Evolutionary conservation across 345 rosid genomes (phyloP), one percentile per base, ranked within the genome.

Genomic region (Xanthoceras sorbifolium): DNA sequence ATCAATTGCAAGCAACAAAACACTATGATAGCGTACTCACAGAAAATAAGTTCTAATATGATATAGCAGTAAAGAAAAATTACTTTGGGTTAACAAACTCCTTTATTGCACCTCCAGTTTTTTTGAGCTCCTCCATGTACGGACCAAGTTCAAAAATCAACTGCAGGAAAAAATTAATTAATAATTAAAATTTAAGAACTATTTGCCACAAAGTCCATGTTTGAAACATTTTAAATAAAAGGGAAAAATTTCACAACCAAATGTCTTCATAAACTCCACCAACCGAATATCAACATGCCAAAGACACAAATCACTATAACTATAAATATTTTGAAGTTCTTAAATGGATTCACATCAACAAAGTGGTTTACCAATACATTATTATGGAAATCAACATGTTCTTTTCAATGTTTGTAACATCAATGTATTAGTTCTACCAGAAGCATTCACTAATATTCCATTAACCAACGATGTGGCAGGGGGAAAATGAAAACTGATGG

Each of bases 31-130:
- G 3, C 46, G 10, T 42, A 12, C 46, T 42, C 46, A 7, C 23
- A 54, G 57, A 32, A 69, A 64, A 55, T 54, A 68, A 81, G 65
- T 44, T 46, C 32, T 18, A 64, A 67, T 50, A 12, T 63, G 60
- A 50, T 50, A 20, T 32, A 75, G 62, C 60, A 42, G 54, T 40
- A 32, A 78, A 61, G 9, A 79, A 74, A 77, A 74, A 42, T 86
- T 93, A 93, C 99, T 96, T 96, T 70, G 99, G 99, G 80, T 93
- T 96, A 72, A 96, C 94, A 88, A 93, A 96, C 88, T 96, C 99
- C 89, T 93, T 93, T 75, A 93, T 93, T 44, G 93, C 87, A 52
- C 98, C 99, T 83, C 91, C 93, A 71, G 99, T 93, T 84, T 89
- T 96, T 48, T 80, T 86, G 73, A 96, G 90, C 93, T 93, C 98